phyloP scores from a whole-genome alignment of 805 yeast species.

The Millerago galiae region DNA sequence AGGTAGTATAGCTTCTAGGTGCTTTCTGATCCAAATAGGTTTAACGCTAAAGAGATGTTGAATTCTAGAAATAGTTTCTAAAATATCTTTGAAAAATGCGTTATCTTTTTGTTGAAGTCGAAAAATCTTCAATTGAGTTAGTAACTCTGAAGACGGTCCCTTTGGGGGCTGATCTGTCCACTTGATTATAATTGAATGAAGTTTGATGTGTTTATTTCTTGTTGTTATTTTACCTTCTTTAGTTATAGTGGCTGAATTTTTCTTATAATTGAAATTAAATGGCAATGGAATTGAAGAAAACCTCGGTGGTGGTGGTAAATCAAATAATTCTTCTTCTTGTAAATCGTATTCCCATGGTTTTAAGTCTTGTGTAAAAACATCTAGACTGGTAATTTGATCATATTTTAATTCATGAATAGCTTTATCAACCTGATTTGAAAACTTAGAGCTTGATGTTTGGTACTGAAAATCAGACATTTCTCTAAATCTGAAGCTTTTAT shows the following conservation, averaged over 20 bases:
- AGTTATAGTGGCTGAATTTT: slow-evolving; percentile 52
- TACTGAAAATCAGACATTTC: slow-evolving; percentile 87
- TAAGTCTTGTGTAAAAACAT: slow-evolving; percentile 26
- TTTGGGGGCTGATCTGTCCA: slow-evolving; percentile 43
- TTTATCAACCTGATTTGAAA: slow-evolving; percentile 33
- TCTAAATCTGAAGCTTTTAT: slow-evolving; percentile 68
- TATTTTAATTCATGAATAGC: slow-evolving; percentile 39
- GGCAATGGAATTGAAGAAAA: slow-evolving; percentile 75
- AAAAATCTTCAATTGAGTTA: slow-evolving; percentile 34
- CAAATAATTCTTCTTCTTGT: slow-evolving; percentile 27
- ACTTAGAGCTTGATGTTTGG: slow-evolving; percentile 49
- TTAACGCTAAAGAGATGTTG: slow-evolving; percentile 52
- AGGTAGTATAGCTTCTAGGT: slow-evolving; percentile 51
- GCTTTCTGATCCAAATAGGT: slow-evolving; percentile 84
- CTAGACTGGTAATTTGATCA: slow-evolving; percentile 33
- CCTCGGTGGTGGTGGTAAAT: slow-evolving; percentile 81
- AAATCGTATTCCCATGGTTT: slow-evolving; percentile 28
- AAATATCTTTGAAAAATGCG: slow-evolving; percentile 22
- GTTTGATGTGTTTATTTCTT: slow-evolving; percentile 39
- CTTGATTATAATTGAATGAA: slow-evolving; percentile 47
- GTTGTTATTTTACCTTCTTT: slow-evolving; percentile 43
- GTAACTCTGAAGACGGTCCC: slow-evolving; percentile 43
- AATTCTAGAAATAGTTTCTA: slow-evolving; percentile 24
- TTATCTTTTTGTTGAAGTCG: slow-evolving; percentile 26
- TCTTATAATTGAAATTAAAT: slow-evolving; percentile 67